These are phyloP conservation scores for Emergomyces pasteurianus DNA, from an alignment of 2,329 filamentous ascomycete species.

Conservation along the genomic window DNA sequence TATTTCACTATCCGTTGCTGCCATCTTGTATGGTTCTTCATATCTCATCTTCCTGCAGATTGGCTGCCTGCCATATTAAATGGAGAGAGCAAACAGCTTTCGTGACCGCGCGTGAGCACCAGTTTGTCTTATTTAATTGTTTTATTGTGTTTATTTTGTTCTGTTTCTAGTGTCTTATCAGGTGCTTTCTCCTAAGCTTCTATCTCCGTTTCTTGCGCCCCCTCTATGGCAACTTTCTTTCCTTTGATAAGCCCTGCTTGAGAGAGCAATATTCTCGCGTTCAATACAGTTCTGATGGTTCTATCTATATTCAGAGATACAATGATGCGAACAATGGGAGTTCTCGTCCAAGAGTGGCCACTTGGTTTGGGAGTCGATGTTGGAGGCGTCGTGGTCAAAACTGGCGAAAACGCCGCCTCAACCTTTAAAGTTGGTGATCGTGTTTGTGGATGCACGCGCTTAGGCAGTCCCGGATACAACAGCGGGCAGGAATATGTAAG, in stretches of 20 bases:
- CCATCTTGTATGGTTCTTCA: not conserved
- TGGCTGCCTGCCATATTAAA: not conserved
- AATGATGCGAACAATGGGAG: slow-evolving; percentile 16
- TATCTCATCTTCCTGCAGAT: not conserved
- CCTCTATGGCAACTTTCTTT: not conserved
- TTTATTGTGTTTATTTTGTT: not conserved
- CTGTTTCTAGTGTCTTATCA: not conserved
- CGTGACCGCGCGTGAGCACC: not conserved
- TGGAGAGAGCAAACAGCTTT: not conserved
- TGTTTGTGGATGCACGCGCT: slow-evolving; percentile 21
- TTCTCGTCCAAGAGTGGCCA: slow-evolving; percentile 21
- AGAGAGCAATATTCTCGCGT: not conserved
- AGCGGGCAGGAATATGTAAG: slow-evolving; percentile 19
- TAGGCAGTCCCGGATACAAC: slow-evolving; percentile 16
- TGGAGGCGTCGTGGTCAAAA: slow-evolving; percentile 20
- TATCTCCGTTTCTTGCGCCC: not conserved
- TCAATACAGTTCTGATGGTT: not conserved
- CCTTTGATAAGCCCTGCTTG: not conserved
- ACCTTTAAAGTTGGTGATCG: slow-evolving; percentile 20
- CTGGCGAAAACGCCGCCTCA: slow-evolving; percentile 17
- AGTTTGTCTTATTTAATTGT: not conserved
- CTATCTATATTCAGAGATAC: slow-evolving; percentile 12
- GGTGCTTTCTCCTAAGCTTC: not conserved
- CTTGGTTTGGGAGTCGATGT: slow-evolving; percentile 20
- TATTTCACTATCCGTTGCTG: not conserved